These are phyloP conservation scores for Penicillium riverlandense DNA, from an alignment of 495 filamentous ascomycete species.

Conservation along the genomic window DNA sequence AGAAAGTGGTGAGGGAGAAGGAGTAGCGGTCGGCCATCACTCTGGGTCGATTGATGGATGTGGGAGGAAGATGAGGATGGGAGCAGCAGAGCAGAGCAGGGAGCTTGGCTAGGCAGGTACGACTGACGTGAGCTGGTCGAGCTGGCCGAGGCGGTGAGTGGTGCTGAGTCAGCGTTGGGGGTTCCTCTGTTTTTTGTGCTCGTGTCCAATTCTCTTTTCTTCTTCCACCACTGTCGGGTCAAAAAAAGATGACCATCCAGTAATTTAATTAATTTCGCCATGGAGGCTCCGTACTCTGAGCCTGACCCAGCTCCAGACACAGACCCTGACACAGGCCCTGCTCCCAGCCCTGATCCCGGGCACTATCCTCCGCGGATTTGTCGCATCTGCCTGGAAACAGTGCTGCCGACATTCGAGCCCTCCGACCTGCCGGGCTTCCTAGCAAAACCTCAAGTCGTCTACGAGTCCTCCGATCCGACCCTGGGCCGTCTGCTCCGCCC, in stretches of 20 bases:
- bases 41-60: not conserved
- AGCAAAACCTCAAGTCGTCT: slow-evolving; percentile 57
- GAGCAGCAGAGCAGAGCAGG: slow-evolving; percentile 9
- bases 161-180: slow-evolving; percentile 10
- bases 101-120: slow-evolving; percentile 20
- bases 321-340: no score
- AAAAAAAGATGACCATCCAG: no score
- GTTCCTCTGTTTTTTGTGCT: not conserved
- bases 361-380: slow-evolving; percentile 68
- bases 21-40: slow-evolving; percentile 97
- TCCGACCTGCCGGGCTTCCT: slow-evolving; percentile 45
- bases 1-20: slow-evolving; percentile 99
- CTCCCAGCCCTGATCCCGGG: not conserved
- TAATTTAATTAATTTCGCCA: no score
- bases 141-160: slow-evolving; percentile 24
- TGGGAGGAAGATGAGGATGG: slow-evolving; percentile 1
- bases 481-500: slow-evolving; percentile 79
- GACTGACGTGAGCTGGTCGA: slow-evolving; percentile 30
- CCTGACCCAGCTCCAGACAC: no score
- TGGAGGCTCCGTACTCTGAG: no score
- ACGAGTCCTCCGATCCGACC: slow-evolving; percentile 67
- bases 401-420: slow-evolving; percentile 67
- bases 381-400: slow-evolving; percentile 86
- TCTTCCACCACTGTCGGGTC: not conserved
- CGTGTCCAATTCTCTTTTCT: not conserved